A percentile compares a stretch with the other conserved stretches of the same genome.
Evolutionary conservation across 2,329 filamentous ascomycete genomes (phyloP).

Genomic region (Penicillium corylophilum): DNA sequence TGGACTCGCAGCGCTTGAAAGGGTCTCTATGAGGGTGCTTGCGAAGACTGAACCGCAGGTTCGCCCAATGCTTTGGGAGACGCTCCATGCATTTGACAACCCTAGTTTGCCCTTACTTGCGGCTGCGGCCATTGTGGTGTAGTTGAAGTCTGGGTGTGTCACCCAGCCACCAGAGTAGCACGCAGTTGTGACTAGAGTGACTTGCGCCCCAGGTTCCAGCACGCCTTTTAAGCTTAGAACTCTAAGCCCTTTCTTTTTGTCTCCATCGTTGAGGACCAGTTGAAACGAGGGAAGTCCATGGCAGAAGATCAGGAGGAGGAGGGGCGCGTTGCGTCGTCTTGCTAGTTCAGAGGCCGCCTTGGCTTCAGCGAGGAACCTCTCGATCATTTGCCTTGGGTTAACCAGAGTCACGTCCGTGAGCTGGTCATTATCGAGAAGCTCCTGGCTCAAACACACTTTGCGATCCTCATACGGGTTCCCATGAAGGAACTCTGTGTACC

Average conservation of each 20-base stretch:
- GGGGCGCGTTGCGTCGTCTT: not conserved
- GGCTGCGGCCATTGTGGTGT: not conserved
- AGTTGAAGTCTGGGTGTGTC: not conserved
- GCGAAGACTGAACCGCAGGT: conserved; percentile 1
- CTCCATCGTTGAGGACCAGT: not conserved
- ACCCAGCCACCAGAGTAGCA: conserved; percentile 3
- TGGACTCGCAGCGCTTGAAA: conserved; percentile 4
- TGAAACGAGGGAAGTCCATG: not conserved
- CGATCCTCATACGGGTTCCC: conserved; percentile 1
- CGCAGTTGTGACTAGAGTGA: not conserved
- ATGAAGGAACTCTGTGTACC: conserved; percentile 1
- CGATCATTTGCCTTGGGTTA: not conserved
- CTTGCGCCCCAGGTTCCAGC: not conserved
- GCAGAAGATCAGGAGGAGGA: conserved; percentile 4
- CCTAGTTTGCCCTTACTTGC: not conserved
- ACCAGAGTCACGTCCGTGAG: not conserved
- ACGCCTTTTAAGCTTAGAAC: not conserved
- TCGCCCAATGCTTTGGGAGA: not conserved
- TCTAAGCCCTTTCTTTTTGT: not conserved
- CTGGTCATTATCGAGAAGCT: not conserved
- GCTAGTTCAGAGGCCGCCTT: conserved; percentile 2
- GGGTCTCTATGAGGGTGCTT: not conserved
- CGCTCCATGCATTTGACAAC: not conserved
- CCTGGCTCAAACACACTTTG: not conserved
- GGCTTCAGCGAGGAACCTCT: not conserved